Conservation (phyloP, 345 rosid species). For the Pistacia vera region DNA sequence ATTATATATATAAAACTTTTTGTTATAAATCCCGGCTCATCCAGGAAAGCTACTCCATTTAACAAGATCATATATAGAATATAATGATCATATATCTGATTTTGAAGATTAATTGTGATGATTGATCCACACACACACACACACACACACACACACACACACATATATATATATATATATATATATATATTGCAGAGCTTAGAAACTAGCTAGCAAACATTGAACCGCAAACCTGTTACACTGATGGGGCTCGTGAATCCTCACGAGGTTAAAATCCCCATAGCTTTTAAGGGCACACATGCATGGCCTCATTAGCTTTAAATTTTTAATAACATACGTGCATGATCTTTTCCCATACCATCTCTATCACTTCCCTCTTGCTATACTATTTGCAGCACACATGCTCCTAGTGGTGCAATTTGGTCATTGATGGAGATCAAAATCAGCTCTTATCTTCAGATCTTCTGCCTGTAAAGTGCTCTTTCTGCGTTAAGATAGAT, state of each 20-base stretch:
- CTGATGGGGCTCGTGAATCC: conserved; percentile 27
- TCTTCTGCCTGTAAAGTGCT: conserved; percentile 25
- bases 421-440: conserved; percentile 15
- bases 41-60: background rate
- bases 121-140: no score
- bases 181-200: no score
- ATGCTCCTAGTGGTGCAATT: conserved; percentile 20
- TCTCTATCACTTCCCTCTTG: conserved; percentile 5
- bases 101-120: no score
- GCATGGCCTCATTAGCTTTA: background rate
- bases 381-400: conserved; percentile 9
- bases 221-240: background rate
- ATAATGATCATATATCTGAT: no score
- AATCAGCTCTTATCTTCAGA: background rate
- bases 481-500: background rate
- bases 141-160: no score
- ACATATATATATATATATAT: no score
- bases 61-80: background rate
- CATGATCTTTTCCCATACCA: conserved; percentile 3
- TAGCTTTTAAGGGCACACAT: background rate
- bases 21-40: background rate
- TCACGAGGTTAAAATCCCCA: conserved; percentile 31
- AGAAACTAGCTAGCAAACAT: conserved; percentile 5
- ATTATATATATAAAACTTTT: background rate
- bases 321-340: conserved; percentile 3